These are phyloP conservation scores for Rutstroemia sydowiana DNA, from an alignment of 2,329 filamentous ascomycete genomes.

Conservation along the genomic window DNA sequence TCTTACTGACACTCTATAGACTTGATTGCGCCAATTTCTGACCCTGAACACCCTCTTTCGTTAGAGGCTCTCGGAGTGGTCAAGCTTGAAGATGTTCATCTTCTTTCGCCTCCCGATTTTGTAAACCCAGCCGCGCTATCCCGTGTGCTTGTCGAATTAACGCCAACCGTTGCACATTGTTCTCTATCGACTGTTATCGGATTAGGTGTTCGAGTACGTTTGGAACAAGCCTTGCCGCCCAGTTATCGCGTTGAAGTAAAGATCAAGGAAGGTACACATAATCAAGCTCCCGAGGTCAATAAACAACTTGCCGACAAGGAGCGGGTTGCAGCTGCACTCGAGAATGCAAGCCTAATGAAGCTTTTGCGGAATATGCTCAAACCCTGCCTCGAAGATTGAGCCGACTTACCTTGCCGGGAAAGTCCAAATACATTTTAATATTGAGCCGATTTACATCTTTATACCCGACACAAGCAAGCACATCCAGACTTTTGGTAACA, in stretches of 20 bases:
- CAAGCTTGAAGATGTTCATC: slow-evolving; percentile 87
- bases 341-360: slow-evolving; percentile 83
- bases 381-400: slow-evolving; percentile 47
- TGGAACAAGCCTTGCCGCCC: slow-evolving; percentile 85
- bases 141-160: slow-evolving; percentile 79
- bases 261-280: slow-evolving; percentile 95
- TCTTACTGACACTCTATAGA: slow-evolving; percentile 49
- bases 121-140: slow-evolving; percentile 51
- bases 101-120: slow-evolving; percentile 56
- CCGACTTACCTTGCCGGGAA: slow-evolving; percentile 47
- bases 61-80: slow-evolving; percentile 90
- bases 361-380: slow-evolving; percentile 92
- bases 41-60: slow-evolving; percentile 93
- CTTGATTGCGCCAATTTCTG: slow-evolving; percentile 87
- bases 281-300: slow-evolving; percentile 89
- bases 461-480: too few relatives aligned
- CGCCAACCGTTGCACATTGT: slow-evolving; percentile 94
- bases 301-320: slow-evolving; percentile 97
- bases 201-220: slow-evolving; percentile 79
- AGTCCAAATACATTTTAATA: too few relatives aligned
- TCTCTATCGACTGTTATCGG: slow-evolving; percentile 95
- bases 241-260: slow-evolving; percentile 87
- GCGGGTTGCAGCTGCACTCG: slow-evolving; percentile 84
- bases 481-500: too few relatives aligned
- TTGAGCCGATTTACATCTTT: too few relatives aligned